A percentile compares a stretch with the other conserved stretches of the same genome.
These are phyloP conservation scores for Arabidopsis hybrid DNA, from an alignment of 441 rosid genomes.

Conservation along the genomic window DNA sequence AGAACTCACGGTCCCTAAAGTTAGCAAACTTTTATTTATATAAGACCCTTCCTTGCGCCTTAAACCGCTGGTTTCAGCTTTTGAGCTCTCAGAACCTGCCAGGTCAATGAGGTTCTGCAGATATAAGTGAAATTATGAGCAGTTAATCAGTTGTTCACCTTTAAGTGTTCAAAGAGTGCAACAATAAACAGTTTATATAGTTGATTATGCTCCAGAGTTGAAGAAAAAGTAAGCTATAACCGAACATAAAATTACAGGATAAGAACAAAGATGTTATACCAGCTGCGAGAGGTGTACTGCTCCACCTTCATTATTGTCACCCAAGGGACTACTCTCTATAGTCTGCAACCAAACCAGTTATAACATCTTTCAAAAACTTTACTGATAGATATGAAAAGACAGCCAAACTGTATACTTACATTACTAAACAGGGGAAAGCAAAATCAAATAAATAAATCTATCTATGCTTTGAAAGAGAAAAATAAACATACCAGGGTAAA, in stretches of 20 bases:
- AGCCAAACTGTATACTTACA: slow-evolving; percentile 10
- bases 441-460: slow-evolving; percentile 19
- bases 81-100: slow-evolving; percentile 99
- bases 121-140: slow-evolving; percentile 49
- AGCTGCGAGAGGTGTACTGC: slow-evolving; percentile 96
- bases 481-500: slow-evolving; percentile 78
- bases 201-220: not conserved
- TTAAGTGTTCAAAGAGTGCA: slow-evolving; percentile 15
- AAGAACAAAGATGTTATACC: slow-evolving; percentile 60
- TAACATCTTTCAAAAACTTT: slow-evolving; percentile 33
- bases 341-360: slow-evolving; percentile 58
- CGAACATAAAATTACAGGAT: slow-evolving; percentile 18
- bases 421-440: slow-evolving; percentile 17
- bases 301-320: slow-evolving; percentile 76
- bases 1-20: slow-evolving; percentile 95
- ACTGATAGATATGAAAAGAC: slow-evolving; percentile 19
- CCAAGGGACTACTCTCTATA: slow-evolving; percentile 89
- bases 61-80: slow-evolving; percentile 91
- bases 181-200: slow-evolving; percentile 8
- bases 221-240: slow-evolving; percentile 29
- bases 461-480: slow-evolving; percentile 14
- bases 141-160: slow-evolving; percentile 29
- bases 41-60: slow-evolving; percentile 99
- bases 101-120: slow-evolving; percentile 99
- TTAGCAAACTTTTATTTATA: slow-evolving; percentile 94